Conservation (phyloP, 805 yeast species). For the Danielozyma ontarioensis region DNA sequence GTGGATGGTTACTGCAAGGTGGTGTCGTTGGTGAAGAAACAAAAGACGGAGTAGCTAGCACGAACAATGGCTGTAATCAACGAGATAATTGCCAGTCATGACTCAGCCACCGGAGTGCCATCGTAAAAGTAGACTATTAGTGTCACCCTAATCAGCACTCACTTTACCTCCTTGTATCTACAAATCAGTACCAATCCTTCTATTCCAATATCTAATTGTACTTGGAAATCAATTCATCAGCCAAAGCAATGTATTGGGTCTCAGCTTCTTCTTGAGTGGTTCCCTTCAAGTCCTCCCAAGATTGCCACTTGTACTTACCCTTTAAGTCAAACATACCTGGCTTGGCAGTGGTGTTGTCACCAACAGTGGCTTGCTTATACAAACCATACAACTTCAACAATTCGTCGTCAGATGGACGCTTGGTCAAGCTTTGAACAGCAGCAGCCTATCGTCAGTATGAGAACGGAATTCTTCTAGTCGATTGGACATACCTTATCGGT, state of each 20-base stretch:
- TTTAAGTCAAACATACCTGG: conserved; percentile 92
- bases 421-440: conserved; percentile 68
- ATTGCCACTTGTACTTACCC: conserved; percentile 97
- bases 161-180: too few species aligned
- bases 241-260: conserved; percentile 65
- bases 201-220: conserved; percentile 25
- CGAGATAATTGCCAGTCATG: too few species aligned
- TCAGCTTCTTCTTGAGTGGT: conserved; percentile 88
- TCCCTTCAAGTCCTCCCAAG: conserved; percentile 90
- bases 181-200: too few species aligned
- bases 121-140: too few species aligned
- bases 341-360: conserved; percentile 82
- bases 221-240: conserved; percentile 53
- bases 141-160: too few species aligned
- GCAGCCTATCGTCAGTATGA: conserved; percentile 52
- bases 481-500: conserved; percentile 21
- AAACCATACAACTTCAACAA: conserved; percentile 82
- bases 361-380: conserved; percentile 95
- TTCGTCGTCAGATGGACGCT: conserved; percentile 83
- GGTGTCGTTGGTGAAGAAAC: conserved; percentile 2
- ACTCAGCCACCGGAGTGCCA: too few species aligned
- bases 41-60: not conserved
- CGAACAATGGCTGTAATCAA: not conserved
- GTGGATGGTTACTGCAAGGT: conserved; percentile 29
- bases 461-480: not conserved